Percentiles rank a stretch among this genome's conserved stretches.
Evolutionary conservation across 2,329 filamentous ascomycete genomes (phyloP).

Genomic region (Fusarium cicatricum): DNA sequence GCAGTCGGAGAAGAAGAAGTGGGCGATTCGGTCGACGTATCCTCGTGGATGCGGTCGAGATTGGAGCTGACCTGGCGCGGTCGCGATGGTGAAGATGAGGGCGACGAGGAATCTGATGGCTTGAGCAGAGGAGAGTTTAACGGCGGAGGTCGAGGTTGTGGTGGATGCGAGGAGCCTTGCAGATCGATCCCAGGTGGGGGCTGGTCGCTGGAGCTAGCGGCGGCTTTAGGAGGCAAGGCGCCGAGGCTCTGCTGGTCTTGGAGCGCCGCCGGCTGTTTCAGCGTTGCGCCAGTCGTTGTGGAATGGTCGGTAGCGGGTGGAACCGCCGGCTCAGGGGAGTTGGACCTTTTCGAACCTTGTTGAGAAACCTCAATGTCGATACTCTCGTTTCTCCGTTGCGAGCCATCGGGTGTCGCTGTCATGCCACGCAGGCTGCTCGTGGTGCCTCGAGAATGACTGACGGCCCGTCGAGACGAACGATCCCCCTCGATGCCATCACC

Average conservation of each 20-base stretch:
- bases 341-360: conserved; percentile 9
- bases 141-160: conserved; percentile 32
- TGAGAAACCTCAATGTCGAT: conserved; percentile 9
- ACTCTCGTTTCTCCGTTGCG: conserved; percentile 22
- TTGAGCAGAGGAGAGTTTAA: conserved; percentile 33
- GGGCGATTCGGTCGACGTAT: conserved; percentile 22
- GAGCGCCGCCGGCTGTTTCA: conserved; percentile 36
- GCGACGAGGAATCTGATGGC: conserved; percentile 26
- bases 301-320: conserved; percentile 33
- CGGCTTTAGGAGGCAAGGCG: conserved; percentile 33
- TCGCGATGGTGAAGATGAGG: conserved; percentile 31
- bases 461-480: conserved; percentile 27
- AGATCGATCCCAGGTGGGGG: conserved; percentile 34
- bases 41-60: conserved; percentile 41
- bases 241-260: conserved; percentile 34
- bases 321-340: conserved; percentile 25
- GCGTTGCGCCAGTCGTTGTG: conserved; percentile 22
- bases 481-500: conserved; percentile 20
- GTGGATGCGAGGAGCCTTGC: conserved; percentile 30
- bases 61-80: conserved; percentile 35
- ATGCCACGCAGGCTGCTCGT: conserved; percentile 28
- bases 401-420: conserved; percentile 29
- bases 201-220: conserved; percentile 38
- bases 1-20: conserved; percentile 24
- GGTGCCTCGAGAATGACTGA: conserved; percentile 36